Evolutionary conservation across 441 rosid species (phyloP).

Genomic region (Gossypium laxum): DNA sequence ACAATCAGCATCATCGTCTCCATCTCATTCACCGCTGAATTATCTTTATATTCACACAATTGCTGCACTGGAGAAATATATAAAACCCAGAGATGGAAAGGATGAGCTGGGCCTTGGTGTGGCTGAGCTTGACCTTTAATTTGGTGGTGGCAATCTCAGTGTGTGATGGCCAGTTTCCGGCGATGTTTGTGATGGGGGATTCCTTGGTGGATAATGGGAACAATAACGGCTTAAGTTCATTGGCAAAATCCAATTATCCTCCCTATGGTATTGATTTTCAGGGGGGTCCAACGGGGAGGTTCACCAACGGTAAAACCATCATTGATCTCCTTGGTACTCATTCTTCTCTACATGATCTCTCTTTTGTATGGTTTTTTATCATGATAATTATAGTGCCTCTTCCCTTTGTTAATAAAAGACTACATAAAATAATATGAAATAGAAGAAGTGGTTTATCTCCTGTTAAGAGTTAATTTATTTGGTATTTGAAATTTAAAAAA

Average conservation of each 20-base stretch:
- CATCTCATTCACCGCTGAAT: constrained; percentile 14
- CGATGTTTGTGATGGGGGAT: constrained; percentile 23
- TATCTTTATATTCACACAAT: background rate
- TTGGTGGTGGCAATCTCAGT: background rate
- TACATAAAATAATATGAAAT: too few relatives aligned
- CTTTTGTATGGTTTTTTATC: too few relatives aligned
- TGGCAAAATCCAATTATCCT: constrained; percentile 20
- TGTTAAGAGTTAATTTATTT: too few relatives aligned
- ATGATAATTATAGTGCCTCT: too few relatives aligned
- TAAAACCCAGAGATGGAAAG: background rate
- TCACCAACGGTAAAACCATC: constrained; percentile 21
- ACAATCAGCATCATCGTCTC: background rate
- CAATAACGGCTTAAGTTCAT: constrained; percentile 19
- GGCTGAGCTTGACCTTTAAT: background rate
- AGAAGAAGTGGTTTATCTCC: too few relatives aligned
- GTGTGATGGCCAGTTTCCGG: constrained; percentile 11
- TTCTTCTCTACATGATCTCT: background rate
- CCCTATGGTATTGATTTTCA: constrained; percentile 24
- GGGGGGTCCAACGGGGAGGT: constrained; percentile 23
- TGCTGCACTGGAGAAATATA: background rate
- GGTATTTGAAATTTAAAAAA: too few relatives aligned
- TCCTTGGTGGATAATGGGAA: constrained; percentile 28
- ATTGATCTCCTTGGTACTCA: constrained; percentile 19
- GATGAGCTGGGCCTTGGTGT: background rate
- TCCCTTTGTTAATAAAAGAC: too few relatives aligned